phyloP scores from a whole-genome alignment of 2,329 filamentous ascomycete species.

The Sporothrix globosa region DNA sequence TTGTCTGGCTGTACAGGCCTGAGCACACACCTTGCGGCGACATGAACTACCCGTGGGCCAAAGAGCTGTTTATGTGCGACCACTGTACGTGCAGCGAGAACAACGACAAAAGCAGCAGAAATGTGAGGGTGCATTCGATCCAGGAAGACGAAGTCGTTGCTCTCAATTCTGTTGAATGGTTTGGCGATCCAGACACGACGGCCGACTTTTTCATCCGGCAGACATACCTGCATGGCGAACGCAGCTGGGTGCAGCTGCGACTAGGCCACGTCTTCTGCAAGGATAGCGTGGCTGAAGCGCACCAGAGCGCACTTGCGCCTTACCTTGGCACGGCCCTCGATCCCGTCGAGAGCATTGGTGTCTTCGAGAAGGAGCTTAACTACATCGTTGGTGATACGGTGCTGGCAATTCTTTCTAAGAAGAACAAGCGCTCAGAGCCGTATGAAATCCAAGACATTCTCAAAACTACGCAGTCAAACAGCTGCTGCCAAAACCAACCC shows the following conservation, averaged over 20 bases:
- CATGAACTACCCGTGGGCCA: slow-evolving; percentile 68
- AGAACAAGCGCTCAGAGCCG: slow-evolving; percentile 56
- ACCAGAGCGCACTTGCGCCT: background rate
- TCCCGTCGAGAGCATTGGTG: background rate
- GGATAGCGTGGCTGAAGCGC: slow-evolving; percentile 31
- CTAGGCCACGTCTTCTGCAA: slow-evolving; percentile 59
- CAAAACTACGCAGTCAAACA: slow-evolving; percentile 35
- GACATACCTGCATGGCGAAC: slow-evolving; percentile 63
- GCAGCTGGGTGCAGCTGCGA: slow-evolving; percentile 64
- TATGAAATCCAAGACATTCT: slow-evolving; percentile 58
- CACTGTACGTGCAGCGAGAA: slow-evolving; percentile 69
- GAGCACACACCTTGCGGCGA: slow-evolving; percentile 70
- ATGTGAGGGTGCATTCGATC: slow-evolving; percentile 54
- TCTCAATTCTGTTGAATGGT: slow-evolving; percentile 62
- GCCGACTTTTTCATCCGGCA: slow-evolving; percentile 70
- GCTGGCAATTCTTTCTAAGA: slow-evolving; percentile 48
- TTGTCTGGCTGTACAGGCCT: slow-evolving; percentile 75
- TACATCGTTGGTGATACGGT: slow-evolving; percentile 64
- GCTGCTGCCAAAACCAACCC: background rate
- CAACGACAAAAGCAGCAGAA: slow-evolving; percentile 30
- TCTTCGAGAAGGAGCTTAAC: slow-evolving; percentile 23
- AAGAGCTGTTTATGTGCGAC: slow-evolving; percentile 77
- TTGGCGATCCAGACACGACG: slow-evolving; percentile 50
- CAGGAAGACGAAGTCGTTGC: slow-evolving; percentile 59
- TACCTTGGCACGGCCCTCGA: background rate